phyloP scores from a whole-genome alignment of 1,139 yeast species.

The Debaryomycetaceae sp. region DNA sequence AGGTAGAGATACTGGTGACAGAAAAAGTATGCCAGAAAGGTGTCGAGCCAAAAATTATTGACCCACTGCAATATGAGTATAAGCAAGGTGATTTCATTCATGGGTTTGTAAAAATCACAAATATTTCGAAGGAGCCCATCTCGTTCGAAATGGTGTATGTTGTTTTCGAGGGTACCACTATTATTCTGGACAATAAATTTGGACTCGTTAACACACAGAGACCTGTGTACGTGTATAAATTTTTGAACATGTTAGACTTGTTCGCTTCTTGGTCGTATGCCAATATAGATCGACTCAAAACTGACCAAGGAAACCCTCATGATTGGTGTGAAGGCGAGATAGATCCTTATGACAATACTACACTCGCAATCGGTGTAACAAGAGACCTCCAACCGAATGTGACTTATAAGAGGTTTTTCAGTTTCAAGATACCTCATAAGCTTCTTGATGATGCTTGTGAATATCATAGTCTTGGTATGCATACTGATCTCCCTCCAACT shows the following conservation, averaged over 20 bases:
- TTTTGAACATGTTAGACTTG: slow-evolving; percentile 43
- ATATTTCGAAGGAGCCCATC: slow-evolving; percentile 20
- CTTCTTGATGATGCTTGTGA: slow-evolving; percentile 42
- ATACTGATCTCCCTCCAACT: slow-evolving; percentile 38
- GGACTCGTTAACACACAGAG: slow-evolving; percentile 29
- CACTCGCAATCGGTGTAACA: slow-evolving; percentile 36
- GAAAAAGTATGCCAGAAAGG: slow-evolving; percentile 44
- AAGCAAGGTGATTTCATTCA: slow-evolving; percentile 34
- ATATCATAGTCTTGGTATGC: slow-evolving; percentile 31
- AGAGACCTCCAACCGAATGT: slow-evolving; percentile 36
- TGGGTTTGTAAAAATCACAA: slow-evolving; percentile 29
- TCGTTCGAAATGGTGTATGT: slow-evolving; percentile 37
- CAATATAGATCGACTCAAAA: slow-evolving; percentile 41
- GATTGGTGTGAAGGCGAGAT: slow-evolving; percentile 50
- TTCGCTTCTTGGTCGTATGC: slow-evolving; percentile 50
- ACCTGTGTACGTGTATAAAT: slow-evolving; percentile 28
- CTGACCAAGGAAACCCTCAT: slow-evolving; percentile 48
- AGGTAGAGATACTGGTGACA: slow-evolving; percentile 35
- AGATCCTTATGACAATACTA: slow-evolving; percentile 42
- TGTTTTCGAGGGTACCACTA: slow-evolving; percentile 29
- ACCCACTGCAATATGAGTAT: slow-evolving; percentile 24
- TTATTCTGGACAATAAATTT: slow-evolving; percentile 24
- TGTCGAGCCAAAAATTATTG: slow-evolving; percentile 23
- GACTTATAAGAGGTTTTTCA: slow-evolving; percentile 42
- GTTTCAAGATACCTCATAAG: slow-evolving; percentile 42